Conservation (phyloP, 352 stramenopile species). For the Blastocystis sp. region DNA sequence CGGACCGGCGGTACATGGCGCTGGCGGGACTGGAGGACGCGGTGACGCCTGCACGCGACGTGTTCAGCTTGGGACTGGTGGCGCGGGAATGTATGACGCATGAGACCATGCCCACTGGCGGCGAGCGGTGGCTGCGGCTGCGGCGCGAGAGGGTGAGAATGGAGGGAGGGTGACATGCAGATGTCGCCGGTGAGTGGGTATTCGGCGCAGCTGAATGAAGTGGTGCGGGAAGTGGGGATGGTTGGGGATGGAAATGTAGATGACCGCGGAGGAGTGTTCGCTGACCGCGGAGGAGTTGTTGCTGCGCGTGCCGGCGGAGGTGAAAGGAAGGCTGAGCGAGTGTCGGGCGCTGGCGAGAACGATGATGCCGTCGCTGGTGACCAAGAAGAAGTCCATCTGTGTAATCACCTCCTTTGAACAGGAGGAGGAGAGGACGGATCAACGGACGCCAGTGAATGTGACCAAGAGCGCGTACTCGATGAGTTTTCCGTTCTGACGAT, state of each 20-base stretch:
- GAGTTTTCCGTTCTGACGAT: constrained; percentile 27
- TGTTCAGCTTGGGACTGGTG: constrained; percentile 38
- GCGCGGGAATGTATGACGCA: not conserved
- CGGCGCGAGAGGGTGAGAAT: not conserved
- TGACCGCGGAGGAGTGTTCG: not conserved
- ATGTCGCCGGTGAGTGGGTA: not conserved
- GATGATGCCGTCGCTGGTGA: not conserved
- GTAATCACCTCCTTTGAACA: no score
- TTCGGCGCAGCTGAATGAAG: not conserved
- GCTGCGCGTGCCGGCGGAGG: not conserved
- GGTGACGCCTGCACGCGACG: not conserved
- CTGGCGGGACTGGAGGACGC: constrained; percentile 13
- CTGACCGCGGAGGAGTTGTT: not conserved
- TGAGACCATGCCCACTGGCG: not conserved
- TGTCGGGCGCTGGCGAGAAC: not conserved
- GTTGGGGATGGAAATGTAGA: not conserved
- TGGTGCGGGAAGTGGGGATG: constrained; percentile 9
- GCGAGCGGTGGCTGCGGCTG: constrained; percentile 4
- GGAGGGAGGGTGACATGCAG: not conserved
- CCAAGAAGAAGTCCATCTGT: constrained; percentile 40
- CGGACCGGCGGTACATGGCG: constrained; percentile 23
- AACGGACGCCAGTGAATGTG: constrained; percentile 29
- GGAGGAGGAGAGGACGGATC: constrained; percentile 13
- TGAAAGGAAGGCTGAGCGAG: not conserved
- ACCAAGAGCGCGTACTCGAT: constrained; percentile 20